phyloP scores from a whole-genome alignment of 257 asterid genomes.

The Hygrophila difformis region DNA sequence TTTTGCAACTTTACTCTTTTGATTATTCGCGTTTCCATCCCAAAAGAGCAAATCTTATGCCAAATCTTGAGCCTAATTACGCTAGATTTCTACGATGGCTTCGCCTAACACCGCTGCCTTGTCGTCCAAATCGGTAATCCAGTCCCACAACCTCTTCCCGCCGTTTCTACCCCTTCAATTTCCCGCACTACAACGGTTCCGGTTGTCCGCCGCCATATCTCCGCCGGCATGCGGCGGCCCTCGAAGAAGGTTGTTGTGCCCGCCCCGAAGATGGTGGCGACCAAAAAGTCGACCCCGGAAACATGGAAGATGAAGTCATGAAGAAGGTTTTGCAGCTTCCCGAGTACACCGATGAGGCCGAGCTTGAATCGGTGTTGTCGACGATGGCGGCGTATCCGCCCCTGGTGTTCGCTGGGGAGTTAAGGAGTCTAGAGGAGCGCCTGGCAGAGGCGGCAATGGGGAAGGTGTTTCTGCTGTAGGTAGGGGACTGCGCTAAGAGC shows the following conservation, averaged over 20 bases:
- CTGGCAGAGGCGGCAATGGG: conserved; percentile 80
- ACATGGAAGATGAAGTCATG: conserved; percentile 62
- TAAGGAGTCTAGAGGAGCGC: conserved; percentile 68
- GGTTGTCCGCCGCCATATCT: conserved; percentile 30
- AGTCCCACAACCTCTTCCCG: no score
- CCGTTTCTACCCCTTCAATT: no score
- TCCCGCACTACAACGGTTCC: no score
- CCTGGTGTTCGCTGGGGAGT: conserved; percentile 82
- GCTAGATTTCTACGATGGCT: no score
- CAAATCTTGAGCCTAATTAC: no score
- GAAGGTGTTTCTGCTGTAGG: conserved; percentile 58
- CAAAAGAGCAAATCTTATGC: no score
- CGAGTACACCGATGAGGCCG: conserved; percentile 56
- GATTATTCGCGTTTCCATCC: no score
- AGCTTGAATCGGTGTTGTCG: conserved; percentile 47
- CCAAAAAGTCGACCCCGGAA: conserved; percentile 38
- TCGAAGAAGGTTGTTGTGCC: conserved; percentile 34
- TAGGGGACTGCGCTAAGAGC: no score
- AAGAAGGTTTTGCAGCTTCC: conserved; percentile 80
- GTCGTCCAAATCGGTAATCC: no score
- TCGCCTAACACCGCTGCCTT: no score
- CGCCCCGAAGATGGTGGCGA: conserved; percentile 14
- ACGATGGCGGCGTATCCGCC: conserved; percentile 64
- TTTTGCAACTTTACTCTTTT: no score
- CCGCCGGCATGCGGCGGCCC: conserved; percentile 64